Evolutionary conservation across 2,329 filamentous ascomycete species (phyloP).

Genomic region (Colletotrichum tanaceti): DNA sequence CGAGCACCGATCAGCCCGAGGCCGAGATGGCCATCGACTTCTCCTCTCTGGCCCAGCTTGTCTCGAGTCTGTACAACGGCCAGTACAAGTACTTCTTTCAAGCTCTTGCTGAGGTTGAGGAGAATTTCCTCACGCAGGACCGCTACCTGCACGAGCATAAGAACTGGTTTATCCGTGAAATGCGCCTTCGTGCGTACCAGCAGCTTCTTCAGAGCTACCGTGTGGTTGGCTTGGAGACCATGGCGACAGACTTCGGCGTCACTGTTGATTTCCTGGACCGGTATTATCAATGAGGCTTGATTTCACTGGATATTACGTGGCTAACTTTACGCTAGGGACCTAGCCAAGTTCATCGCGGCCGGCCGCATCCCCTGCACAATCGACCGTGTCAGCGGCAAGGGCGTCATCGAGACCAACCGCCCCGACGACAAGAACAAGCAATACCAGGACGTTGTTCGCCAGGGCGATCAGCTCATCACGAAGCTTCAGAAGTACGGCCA

Average conservation of each 20-base stretch:
- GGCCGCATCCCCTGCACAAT: constrained; percentile 97
- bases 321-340: constrained; percentile 69
- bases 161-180: constrained; percentile 97
- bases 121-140: constrained; percentile 92
- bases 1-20: constrained; percentile 76
- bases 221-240: constrained; percentile 94
- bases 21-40: constrained; percentile 89
- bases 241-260: constrained; percentile 97
- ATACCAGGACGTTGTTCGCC: constrained; percentile 97
- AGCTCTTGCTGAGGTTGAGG: constrained; percentile 88
- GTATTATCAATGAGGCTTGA: constrained; percentile 61
- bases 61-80: constrained; percentile 91
- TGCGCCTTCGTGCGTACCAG: constrained; percentile 95
- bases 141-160: constrained; percentile 96
- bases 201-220: constrained; percentile 97
- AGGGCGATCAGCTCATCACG: constrained; percentile 96
- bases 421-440: constrained; percentile 99
- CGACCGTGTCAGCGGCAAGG: constrained; percentile 94
- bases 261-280: constrained; percentile 96
- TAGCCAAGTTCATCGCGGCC: constrained; percentile 96
- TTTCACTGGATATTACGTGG: background rate
- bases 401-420: constrained; percentile 97
- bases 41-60: constrained; percentile 84
- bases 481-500: constrained; percentile 99
- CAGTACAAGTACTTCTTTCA: constrained; percentile 96